These are phyloP conservation scores for Karstenula rhodostoma DNA, from an alignment of 2,329 filamentous ascomycete genomes.

Conservation along the genomic window DNA sequence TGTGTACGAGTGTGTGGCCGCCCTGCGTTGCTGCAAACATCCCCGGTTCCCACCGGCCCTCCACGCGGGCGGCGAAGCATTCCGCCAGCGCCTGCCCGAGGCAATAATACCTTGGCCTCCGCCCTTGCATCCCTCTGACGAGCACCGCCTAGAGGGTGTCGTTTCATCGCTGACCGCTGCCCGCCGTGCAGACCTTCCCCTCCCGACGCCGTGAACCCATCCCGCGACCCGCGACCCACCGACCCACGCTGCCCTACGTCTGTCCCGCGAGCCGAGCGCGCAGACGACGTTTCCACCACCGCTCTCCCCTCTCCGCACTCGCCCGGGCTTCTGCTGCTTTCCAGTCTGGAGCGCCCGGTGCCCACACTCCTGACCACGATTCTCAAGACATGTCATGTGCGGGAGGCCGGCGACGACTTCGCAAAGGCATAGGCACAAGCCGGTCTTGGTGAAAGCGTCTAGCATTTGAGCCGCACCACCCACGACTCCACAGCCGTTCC, in stretches of 20 bases:
- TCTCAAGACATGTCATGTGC: slow-evolving; percentile 49
- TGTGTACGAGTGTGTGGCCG: not conserved
- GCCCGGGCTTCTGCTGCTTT: slow-evolving; percentile 43
- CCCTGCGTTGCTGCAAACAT: slow-evolving; percentile 11
- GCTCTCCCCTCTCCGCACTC: slow-evolving; percentile 11
- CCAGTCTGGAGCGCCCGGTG: slow-evolving; percentile 28
- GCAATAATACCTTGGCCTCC: slow-evolving; percentile 16
- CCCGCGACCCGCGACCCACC: too few species aligned
- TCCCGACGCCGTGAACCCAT: slow-evolving; percentile 2
- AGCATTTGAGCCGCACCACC: slow-evolving; percentile 16
- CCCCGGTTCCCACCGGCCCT: slow-evolving; percentile 8
- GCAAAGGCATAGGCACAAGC: slow-evolving; percentile 55
- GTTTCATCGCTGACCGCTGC: slow-evolving; percentile 10
- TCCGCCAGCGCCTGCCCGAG: slow-evolving; percentile 10
- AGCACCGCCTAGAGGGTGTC: not conserved
- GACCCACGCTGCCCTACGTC: not conserved
- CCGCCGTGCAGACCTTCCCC: slow-evolving; percentile 12
- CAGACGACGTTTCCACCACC: not conserved
- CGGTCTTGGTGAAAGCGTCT: slow-evolving; percentile 49
- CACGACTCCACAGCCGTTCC: not conserved
- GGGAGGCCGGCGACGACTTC: slow-evolving; percentile 49
- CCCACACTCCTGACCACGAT: slow-evolving; percentile 21
- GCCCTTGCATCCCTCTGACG: slow-evolving; percentile 16
- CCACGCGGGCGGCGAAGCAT: not conserved
- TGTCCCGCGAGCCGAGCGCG: not conserved